Percentiles rank a stretch among this genome's conserved stretches.
Evolutionary conservation across 176 grass and related monocot species (phyloP).

Genomic region (Sorghum bicolor): Sorghum_bicolor_NCBIv3 NC_012872.2:65609501-65610000

Average conservation of each 20-base stretch:
- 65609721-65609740: constrained; percentile 33
- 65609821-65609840: background rate
- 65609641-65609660: constrained; percentile 28
- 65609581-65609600: constrained; percentile 75
- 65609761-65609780: constrained; percentile 73
- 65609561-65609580: constrained; percentile 48
- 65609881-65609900: constrained; percentile 90
- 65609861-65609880: background rate
- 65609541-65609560: constrained; percentile 83
- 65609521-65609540: constrained; percentile 56
- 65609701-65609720: constrained; percentile 2
- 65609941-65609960: constrained; percentile 31
- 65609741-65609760: constrained; percentile 71
- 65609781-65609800: constrained; percentile 39
- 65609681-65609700: constrained; percentile 14
- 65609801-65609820: background rate
- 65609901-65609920: constrained; percentile 80
- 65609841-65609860: background rate
- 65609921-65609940: constrained; percentile 76
- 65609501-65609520: background rate
- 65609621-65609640: constrained; percentile 39
- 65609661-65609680: constrained; percentile 21
- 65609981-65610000: background rate
- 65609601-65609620: constrained; percentile 60
- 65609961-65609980: constrained; percentile 5